Percentiles rank a stretch among this genome's conserved stretches.
Evolutionary conservation across 768 basidiomycete genomes (phyloP).

Genomic region (Leccinum boreale): DNA sequence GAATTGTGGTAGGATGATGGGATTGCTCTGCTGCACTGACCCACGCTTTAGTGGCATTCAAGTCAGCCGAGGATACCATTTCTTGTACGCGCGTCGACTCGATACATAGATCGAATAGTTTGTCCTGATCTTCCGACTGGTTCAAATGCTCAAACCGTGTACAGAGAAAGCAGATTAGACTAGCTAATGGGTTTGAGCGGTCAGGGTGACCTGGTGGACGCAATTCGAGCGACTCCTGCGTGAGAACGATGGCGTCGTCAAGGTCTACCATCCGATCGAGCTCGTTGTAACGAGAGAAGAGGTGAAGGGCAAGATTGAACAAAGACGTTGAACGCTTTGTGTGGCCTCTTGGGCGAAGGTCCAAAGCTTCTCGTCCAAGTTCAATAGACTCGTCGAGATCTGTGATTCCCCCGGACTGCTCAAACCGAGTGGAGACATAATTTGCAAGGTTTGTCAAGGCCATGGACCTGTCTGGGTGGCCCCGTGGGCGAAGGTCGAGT

Average conservation of each 20-base stretch:
- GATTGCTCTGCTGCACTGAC: background rate
- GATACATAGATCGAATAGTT: background rate
- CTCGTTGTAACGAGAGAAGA: background rate
- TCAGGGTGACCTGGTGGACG: background rate
- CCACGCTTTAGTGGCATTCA: background rate
- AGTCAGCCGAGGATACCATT: background rate
- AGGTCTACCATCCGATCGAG: background rate
- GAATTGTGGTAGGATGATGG: background rate
- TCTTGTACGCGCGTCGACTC: background rate
- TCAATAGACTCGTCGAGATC: background rate
- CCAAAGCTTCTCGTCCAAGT: background rate
- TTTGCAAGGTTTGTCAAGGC: background rate
- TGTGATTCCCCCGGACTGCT: background rate
- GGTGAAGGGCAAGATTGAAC: background rate
- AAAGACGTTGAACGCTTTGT: background rate
- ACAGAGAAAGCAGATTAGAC: background rate
- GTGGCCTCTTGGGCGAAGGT: background rate
- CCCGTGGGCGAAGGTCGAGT: background rate
- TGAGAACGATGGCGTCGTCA: background rate
- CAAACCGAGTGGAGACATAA: background rate
- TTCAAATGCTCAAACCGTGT: background rate
- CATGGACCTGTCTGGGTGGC: background rate
- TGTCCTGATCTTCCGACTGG: background rate
- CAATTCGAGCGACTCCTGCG: background rate
- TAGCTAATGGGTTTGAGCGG: background rate